Percentiles rank a stretch among this genome's conserved stretches.
Conservation (phyloP, 495 filamentous ascomycete genomes). For the Xylaria intraflava region DNA sequence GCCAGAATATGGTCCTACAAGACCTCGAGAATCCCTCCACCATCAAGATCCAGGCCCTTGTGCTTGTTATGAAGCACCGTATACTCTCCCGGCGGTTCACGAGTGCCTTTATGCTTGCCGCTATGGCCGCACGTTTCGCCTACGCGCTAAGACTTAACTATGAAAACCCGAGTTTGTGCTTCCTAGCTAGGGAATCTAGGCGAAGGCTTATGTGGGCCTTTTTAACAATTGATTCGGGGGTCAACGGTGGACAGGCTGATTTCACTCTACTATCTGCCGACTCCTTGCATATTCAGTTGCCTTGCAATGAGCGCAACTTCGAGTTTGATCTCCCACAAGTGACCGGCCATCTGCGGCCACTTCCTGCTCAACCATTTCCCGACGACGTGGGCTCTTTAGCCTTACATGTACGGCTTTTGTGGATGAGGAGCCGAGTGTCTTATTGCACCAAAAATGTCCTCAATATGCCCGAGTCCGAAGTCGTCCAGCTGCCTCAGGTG, state of each 20-base stretch:
- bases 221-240: conserved; percentile 42
- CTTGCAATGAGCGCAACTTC: conserved; percentile 48
- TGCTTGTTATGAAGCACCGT: conserved; percentile 43
- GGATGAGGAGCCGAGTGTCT: conserved; percentile 39
- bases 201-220: conserved; percentile 48
- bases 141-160: conserved; percentile 43
- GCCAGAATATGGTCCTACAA: conserved; percentile 33
- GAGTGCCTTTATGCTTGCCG: conserved; percentile 43
- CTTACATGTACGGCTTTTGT: conserved; percentile 41
- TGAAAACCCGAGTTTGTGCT: conserved; percentile 42
- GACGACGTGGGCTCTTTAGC: conserved; percentile 45
- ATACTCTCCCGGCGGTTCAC: conserved; percentile 40
- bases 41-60: conserved; percentile 41
- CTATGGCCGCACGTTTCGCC: conserved; percentile 41
- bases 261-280: conserved; percentile 40
- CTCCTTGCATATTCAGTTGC: conserved; percentile 41
- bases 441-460: conserved; percentile 35
- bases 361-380: conserved; percentile 29
- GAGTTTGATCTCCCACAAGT: conserved; percentile 45
- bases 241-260: conserved; percentile 40
- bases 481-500: conserved; percentile 33
- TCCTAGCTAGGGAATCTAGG: conserved; percentile 44
- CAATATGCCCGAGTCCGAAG: conserved; percentile 26
- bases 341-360: conserved; percentile 37
- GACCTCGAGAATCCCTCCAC: conserved; percentile 43